Evolutionary conservation across 2,329 filamentous ascomycete species (phyloP).

Genomic region (Beauveria brongniartii): DNA sequence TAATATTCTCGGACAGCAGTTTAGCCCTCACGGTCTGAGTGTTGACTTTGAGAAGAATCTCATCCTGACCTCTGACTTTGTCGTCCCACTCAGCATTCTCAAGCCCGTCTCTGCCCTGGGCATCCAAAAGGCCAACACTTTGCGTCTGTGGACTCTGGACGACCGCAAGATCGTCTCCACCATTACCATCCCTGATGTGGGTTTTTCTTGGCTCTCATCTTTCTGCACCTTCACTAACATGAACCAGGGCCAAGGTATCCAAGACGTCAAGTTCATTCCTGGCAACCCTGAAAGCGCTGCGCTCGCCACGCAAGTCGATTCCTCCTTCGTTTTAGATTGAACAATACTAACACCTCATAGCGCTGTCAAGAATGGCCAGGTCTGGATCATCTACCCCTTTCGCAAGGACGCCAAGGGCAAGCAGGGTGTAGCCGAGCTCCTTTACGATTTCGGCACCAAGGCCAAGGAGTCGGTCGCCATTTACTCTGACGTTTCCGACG

Average conservation of each 20-base stretch:
- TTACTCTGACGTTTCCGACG: constrained; percentile 51
- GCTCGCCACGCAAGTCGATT: constrained; percentile 37
- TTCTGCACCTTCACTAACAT: neutral
- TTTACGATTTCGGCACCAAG: constrained; percentile 49
- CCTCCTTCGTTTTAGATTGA: too few species aligned
- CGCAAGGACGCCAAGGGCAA: constrained; percentile 45
- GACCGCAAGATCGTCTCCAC: constrained; percentile 49
- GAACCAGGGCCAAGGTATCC: constrained; percentile 45
- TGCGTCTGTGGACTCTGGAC: constrained; percentile 50
- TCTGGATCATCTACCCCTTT: constrained; percentile 59
- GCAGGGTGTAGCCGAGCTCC: constrained; percentile 48
- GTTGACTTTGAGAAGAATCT: constrained; percentile 50
- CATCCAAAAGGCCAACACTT: constrained; percentile 46
- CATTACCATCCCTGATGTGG: constrained; percentile 49
- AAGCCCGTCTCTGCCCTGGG: constrained; percentile 43
- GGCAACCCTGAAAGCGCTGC: constrained; percentile 50
- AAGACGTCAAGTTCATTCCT: constrained; percentile 59
- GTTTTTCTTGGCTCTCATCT: constrained; percentile 10
- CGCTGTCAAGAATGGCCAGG: constrained; percentile 50
- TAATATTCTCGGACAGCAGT: constrained; percentile 52
- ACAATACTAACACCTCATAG: constrained; percentile 15
- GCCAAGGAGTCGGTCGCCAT: constrained; percentile 49
- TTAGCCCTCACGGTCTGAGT: constrained; percentile 51
- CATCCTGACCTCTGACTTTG: constrained; percentile 55
- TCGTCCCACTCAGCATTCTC: constrained; percentile 52